phyloP scores from a whole-genome alignment of 2,329 filamentous ascomycete genomes.

The Ophiocordyceps camponoti-leonardi region DNA sequence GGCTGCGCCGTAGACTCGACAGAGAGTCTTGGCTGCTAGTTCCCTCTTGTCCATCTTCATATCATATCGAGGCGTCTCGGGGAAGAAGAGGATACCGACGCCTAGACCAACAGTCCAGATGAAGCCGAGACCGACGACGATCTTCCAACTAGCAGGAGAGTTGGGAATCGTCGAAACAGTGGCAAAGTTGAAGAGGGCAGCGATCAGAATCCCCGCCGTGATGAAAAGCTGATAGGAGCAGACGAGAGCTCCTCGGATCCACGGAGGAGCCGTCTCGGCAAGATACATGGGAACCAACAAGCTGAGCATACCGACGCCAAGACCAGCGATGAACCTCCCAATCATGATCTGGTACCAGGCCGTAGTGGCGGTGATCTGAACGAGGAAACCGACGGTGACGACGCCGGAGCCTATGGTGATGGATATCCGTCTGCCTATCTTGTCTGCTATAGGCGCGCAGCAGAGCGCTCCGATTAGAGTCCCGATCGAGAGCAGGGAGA shows the following conservation, averaged over 20 bases:
- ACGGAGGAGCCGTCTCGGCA: constrained; percentile 46
- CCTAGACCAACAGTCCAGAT: constrained; percentile 36
- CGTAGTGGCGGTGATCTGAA: constrained; percentile 38
- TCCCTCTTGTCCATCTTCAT: constrained; percentile 8
- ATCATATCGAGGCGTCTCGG: constrained; percentile 35
- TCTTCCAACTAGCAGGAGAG: constrained; percentile 37
- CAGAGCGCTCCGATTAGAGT: constrained; percentile 39
- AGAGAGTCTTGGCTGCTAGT: constrained; percentile 28
- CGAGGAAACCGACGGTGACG: constrained; percentile 44
- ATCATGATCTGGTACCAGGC: constrained; percentile 48
- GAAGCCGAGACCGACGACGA: constrained; percentile 39
- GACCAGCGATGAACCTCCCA: constrained; percentile 46
- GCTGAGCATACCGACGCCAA: constrained; percentile 48
- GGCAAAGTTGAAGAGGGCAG: constrained; percentile 42
- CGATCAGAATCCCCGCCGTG: constrained; percentile 46
- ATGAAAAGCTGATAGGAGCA: constrained; percentile 52
- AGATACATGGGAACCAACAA: constrained; percentile 54
- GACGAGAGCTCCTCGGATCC: constrained; percentile 46
- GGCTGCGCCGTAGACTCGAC: constrained; percentile 24
- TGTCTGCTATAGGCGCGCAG: constrained; percentile 41
- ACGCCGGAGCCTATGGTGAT: constrained; percentile 45
- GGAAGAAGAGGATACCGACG: constrained; percentile 32
- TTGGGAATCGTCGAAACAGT: constrained; percentile 27
- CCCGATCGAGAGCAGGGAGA: constrained; percentile 42
- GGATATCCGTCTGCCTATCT: constrained; percentile 41